Evolutionary conservation across 768 basidiomycete species (phyloP).

Genomic region (Lyophyllum atratum): DNA sequence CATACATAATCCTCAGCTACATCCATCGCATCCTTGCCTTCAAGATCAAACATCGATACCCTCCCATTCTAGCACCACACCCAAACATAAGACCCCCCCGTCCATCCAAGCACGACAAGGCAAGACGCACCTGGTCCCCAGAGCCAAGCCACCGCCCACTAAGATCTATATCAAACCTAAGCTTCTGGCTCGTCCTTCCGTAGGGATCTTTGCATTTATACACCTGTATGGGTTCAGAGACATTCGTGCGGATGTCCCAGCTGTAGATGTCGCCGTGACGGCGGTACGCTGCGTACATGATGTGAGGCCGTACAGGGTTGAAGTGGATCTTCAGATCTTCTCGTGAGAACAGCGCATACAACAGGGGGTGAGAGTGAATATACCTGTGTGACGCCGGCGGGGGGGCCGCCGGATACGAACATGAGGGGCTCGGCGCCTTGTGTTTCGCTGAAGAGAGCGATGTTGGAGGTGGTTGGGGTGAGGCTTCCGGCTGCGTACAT

Average conservation of each 20-base stretch:
- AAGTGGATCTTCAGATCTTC: conserved; percentile 60
- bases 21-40: conserved; percentile 1
- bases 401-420: conserved; percentile 61
- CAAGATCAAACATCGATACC: conserved; percentile 61
- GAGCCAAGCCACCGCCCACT: conserved; percentile 62
- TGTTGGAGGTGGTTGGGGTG: conserved; percentile 52
- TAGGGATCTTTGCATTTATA: conserved; percentile 23
- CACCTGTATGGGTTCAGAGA: conserved; percentile 40
- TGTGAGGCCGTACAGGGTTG: conserved; percentile 68
- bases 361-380: neutral
- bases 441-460: conserved; percentile 68
- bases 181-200: conserved; percentile 68
- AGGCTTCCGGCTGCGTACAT: conserved; percentile 84
- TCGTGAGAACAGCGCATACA: neutral
- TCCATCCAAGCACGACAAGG: neutral
- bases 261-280: conserved; percentile 60
- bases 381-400: conserved; percentile 59
- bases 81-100: neutral
- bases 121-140: conserved; percentile 71
- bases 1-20: conserved; percentile 3
- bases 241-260: conserved; percentile 78
- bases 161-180: conserved; percentile 76
- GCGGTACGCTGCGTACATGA: conserved; percentile 81
- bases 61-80: conserved; percentile 56
- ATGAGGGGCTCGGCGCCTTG: conserved; percentile 54